phyloP scores from a whole-genome alignment of 2,329 filamentous ascomycete genomes.

The Diaporthe sp. region DNA sequence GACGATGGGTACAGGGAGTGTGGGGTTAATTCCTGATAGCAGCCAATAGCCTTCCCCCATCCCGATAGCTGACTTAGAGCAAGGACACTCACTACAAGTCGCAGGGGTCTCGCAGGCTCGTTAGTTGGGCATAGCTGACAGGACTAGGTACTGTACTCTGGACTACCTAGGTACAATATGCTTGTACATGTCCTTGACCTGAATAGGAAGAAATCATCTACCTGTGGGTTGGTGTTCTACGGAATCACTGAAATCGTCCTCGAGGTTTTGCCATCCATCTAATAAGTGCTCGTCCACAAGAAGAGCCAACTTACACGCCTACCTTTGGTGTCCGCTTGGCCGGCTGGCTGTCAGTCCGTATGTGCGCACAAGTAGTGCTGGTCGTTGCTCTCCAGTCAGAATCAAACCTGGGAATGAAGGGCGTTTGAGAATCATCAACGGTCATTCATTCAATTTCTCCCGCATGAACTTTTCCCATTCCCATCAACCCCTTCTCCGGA shows the following conservation, averaged over 20 bases:
- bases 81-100: neutral
- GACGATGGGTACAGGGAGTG: slow-evolving; percentile 21
- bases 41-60: slow-evolving; percentile 25
- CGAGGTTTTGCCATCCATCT: too few relatives aligned
- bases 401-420: neutral
- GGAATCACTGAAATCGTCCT: neutral
- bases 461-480: slow-evolving; percentile 42
- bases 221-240: neutral
- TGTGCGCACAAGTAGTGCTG: neutral
- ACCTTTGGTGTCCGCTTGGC: neutral
- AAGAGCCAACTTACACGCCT: neutral
- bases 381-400: neutral
- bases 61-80: slow-evolving; percentile 3
- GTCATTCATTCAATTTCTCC: slow-evolving; percentile 38
- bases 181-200: neutral
- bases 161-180: neutral
- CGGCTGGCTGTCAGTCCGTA: neutral
- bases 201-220: neutral
- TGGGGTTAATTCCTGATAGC: slow-evolving; percentile 23
- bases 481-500: slow-evolving; percentile 45
- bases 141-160: neutral
- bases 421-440: slow-evolving; percentile 27
- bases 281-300: neutral
- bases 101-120: neutral
- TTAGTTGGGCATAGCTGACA: neutral